Evolutionary conservation across 495 filamentous ascomycete species (phyloP).

Genomic region (Neurospora intermedia): DNA sequence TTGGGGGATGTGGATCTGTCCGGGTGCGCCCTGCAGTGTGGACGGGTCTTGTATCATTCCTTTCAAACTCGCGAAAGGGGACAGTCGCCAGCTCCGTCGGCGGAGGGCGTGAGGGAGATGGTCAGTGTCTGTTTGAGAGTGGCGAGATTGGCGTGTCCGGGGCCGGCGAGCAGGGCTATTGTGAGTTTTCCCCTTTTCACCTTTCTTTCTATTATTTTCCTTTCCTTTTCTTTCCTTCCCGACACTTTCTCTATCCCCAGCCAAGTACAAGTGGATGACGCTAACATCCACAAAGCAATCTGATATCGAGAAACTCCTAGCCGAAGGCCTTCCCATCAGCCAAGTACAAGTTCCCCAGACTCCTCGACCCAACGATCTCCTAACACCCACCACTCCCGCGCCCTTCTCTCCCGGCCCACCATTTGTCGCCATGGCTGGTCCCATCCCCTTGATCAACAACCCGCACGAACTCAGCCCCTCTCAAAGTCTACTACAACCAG

Average conservation of each 20-base stretch:
- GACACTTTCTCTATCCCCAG: too few relatives aligned
- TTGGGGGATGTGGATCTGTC: constrained; percentile 38
- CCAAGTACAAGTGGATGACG: too few relatives aligned
- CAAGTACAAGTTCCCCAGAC: constrained; percentile 4
- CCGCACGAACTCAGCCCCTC: not conserved
- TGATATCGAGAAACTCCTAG: constrained; percentile 35
- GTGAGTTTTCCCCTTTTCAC: constrained; percentile 12
- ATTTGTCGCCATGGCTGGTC: constrained; percentile 9
- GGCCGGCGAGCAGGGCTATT: constrained; percentile 27
- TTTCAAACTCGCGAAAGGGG: constrained; percentile 10
- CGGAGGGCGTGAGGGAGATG: constrained; percentile 19
- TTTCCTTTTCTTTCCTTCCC: too few relatives aligned
- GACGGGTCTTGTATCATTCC: constrained; percentile 29
- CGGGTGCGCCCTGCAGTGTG: constrained; percentile 39
- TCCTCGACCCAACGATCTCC: not conserved
- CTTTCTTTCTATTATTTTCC: too few relatives aligned
- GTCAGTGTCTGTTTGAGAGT: constrained; percentile 18
- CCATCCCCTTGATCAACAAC: not conserved
- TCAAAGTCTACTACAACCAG: not conserved
- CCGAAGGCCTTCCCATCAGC: constrained; percentile 18
- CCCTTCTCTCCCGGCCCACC: constrained; percentile 1
- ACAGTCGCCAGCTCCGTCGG: constrained; percentile 14
- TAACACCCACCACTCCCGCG: not conserved
- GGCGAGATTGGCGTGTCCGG: constrained; percentile 15
- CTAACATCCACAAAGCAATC: constrained; percentile 23